Evolutionary conservation across 306 rosid genomes (phyloP).

Genomic region (Notholithocarpus densiflorus): DNA sequence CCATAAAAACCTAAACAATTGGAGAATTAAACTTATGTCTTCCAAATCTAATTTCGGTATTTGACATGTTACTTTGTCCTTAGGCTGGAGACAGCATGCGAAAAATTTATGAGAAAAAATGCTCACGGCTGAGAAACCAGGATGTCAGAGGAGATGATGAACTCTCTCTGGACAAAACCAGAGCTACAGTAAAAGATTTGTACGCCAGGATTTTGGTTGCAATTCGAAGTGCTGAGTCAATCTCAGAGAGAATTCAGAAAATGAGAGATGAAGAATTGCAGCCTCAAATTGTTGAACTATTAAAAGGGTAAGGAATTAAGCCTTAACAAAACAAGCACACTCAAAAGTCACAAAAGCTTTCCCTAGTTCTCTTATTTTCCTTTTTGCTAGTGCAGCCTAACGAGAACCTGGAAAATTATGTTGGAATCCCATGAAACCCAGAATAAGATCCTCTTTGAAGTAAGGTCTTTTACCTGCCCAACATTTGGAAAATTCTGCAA

Average conservation of each 20-base stretch:
- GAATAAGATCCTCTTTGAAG: constrained; percentile 73
- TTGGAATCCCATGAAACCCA: constrained; percentile 90
- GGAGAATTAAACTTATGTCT: background rate
- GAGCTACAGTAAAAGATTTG: constrained; percentile 72
- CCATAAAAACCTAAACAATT: background rate
- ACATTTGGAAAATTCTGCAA: constrained; percentile 63
- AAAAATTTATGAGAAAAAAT: constrained; percentile 77
- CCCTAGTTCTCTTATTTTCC: constrained; percentile 29
- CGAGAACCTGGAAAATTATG: constrained; percentile 76
- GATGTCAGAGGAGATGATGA: constrained; percentile 71
- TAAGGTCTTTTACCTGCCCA: constrained; percentile 61
- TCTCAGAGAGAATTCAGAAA: constrained; percentile 75
- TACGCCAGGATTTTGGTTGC: constrained; percentile 89
- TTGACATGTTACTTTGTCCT: constrained; percentile 16
- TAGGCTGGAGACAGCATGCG: constrained; percentile 84
- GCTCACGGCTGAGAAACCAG: constrained; percentile 60
- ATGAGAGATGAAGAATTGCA: constrained; percentile 87
- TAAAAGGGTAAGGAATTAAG: constrained; percentile 72
- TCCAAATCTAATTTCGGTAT: constrained; percentile 7
- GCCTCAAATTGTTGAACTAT: constrained; percentile 80
- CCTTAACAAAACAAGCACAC: constrained; percentile 15
- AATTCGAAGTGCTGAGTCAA: constrained; percentile 84
- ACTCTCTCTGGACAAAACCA: constrained; percentile 60
- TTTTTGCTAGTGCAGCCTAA: constrained; percentile 66
- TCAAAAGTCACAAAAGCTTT: constrained; percentile 14